These are phyloP conservation scores for Claviceps fusiformis DNA, from an alignment of 2,329 filamentous ascomycete species.

Conservation along the genomic window DNA sequence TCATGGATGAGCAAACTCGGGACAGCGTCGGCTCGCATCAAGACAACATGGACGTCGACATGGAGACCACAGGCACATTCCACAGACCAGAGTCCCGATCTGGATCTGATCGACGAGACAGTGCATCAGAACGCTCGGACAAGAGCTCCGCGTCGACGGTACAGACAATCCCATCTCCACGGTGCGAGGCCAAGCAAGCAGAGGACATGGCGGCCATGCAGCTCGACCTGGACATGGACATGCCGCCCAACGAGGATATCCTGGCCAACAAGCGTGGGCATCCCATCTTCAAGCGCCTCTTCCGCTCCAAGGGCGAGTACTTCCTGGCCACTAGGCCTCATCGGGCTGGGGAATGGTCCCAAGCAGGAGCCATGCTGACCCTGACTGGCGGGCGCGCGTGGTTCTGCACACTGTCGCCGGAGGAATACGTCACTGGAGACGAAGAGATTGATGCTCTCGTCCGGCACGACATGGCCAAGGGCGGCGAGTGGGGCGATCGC, in stretches of 20 bases:
- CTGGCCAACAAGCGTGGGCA: conserved; percentile 42
- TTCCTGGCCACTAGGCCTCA: conserved; percentile 45
- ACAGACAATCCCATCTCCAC: conserved; percentile 12
- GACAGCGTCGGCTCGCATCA: not conserved
- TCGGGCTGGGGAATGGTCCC: conserved; percentile 45
- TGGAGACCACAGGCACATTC: conserved; percentile 6
- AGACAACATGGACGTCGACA: conserved; percentile 10
- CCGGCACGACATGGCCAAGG: conserved; percentile 34
- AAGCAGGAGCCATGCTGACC: conserved; percentile 51
- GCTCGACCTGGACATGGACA: conserved; percentile 9
- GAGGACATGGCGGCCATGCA: not conserved
- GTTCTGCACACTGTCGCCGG: conserved; percentile 45
- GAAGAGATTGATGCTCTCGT: conserved; percentile 34
- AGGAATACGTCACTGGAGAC: conserved; percentile 34
- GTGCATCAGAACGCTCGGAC: conserved; percentile 9
- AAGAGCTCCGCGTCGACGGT: conserved; percentile 12
- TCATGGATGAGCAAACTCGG: conserved; percentile 9
- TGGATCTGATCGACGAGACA: conserved; percentile 2
- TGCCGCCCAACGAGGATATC: conserved; percentile 28
- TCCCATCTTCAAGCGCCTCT: conserved; percentile 38
- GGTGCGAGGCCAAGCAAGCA: not conserved
- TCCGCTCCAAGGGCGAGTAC: conserved; percentile 50
- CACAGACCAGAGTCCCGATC: conserved; percentile 1
- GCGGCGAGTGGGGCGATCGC: conserved; percentile 54
- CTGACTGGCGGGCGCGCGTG: conserved; percentile 40